A percentile compares a stretch with the other conserved stretches of the same genome.
phyloP scores from a whole-genome alignment of 169 alveolate species.

The Cryptosporidium sp. region DNA sequence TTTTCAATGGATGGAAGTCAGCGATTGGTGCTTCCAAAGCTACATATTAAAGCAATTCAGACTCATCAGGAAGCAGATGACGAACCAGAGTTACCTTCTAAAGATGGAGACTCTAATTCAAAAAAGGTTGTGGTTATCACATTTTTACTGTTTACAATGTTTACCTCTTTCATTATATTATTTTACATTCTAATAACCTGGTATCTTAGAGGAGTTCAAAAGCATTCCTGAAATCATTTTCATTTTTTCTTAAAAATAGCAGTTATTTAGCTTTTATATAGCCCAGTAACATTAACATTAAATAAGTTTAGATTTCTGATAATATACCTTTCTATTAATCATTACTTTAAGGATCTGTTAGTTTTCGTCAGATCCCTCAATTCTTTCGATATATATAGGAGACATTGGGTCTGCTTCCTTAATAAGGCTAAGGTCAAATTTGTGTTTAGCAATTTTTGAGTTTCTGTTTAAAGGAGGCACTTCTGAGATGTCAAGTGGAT shows the following conservation, averaged over 20 bases:
- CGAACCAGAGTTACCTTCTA: slow-evolving; percentile 33
- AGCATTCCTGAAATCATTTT: slow-evolving; percentile 8
- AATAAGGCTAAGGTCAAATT: background rate
- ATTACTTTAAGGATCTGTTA: too few relatives aligned
- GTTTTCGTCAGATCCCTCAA: background rate
- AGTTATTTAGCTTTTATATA: background rate
- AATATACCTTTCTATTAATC: background rate
- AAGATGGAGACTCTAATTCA: slow-evolving; percentile 19
- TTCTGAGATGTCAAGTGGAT: slow-evolving; percentile 26
- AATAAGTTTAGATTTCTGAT: background rate
- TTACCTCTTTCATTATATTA: slow-evolving; percentile 10
- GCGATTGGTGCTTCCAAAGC: slow-evolving; percentile 39
- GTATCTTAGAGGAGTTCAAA: slow-evolving; percentile 46
- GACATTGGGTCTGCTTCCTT: slow-evolving; percentile 38
- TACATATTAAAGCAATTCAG: slow-evolving; percentile 60
- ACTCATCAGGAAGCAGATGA: slow-evolving; percentile 63
- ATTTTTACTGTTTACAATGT: slow-evolving; percentile 17
- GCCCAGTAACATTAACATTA: background rate
- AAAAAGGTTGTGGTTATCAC: slow-evolving; percentile 23
- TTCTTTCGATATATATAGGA: slow-evolving; percentile 18
- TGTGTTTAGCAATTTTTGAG: slow-evolving; percentile 1
- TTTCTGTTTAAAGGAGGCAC: slow-evolving; percentile 12
- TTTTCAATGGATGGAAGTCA: slow-evolving; percentile 7
- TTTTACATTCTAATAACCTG: slow-evolving; percentile 50
- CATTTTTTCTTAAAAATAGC: background rate